Evolutionary conservation across 768 basidiomycete genomes (phyloP).

Genomic region (Calocybe gangraenosa): DNA sequence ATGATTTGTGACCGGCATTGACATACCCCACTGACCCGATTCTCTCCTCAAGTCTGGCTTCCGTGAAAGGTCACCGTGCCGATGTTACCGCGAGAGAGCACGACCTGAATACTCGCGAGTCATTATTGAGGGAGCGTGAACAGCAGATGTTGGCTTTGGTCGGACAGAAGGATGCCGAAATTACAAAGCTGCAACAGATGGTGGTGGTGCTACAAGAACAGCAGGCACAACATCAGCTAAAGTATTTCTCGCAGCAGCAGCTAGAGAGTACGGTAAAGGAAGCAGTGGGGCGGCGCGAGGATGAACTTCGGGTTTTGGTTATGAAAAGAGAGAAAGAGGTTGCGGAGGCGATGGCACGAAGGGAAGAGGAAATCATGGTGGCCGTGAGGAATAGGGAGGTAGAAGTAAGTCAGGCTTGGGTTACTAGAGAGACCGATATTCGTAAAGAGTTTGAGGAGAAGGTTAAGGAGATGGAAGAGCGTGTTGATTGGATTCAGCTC

Average conservation of each 20-base stretch:
- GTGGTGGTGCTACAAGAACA: constrained; percentile 36
- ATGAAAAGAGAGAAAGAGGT: constrained; percentile 70
- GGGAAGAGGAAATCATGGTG: constrained; percentile 71
- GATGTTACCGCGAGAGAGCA: constrained; percentile 56
- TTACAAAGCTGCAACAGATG: constrained; percentile 42
- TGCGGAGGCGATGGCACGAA: constrained; percentile 52
- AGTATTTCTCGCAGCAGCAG: constrained; percentile 28
- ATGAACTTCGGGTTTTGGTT: constrained; percentile 62
- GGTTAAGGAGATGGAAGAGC: constrained; percentile 45
- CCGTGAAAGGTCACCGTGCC: constrained; percentile 61
- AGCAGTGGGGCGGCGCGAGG: constrained; percentile 60
- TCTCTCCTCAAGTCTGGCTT: constrained; percentile 43
- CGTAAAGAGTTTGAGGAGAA: constrained; percentile 45
- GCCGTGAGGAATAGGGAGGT: constrained; percentile 62
- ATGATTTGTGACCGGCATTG: constrained; percentile 14
- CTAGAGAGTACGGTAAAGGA: constrained; percentile 47
- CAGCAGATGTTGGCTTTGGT: constrained; percentile 41
- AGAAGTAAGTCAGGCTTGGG: constrained; percentile 62
- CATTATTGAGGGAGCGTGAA: constrained; percentile 52
- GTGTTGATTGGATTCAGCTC: constrained; percentile 43
- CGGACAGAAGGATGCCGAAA: constrained; percentile 57
- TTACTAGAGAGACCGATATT: constrained; percentile 44
- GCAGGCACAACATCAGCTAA: constrained; percentile 19
- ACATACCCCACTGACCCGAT: background rate
- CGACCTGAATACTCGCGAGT: constrained; percentile 57